Evolutionary conservation across 2,329 filamentous ascomycete species (phyloP), one percentile per base, ranked within the genome.

Genomic region (Dryadomyces sulphureus): DNA sequence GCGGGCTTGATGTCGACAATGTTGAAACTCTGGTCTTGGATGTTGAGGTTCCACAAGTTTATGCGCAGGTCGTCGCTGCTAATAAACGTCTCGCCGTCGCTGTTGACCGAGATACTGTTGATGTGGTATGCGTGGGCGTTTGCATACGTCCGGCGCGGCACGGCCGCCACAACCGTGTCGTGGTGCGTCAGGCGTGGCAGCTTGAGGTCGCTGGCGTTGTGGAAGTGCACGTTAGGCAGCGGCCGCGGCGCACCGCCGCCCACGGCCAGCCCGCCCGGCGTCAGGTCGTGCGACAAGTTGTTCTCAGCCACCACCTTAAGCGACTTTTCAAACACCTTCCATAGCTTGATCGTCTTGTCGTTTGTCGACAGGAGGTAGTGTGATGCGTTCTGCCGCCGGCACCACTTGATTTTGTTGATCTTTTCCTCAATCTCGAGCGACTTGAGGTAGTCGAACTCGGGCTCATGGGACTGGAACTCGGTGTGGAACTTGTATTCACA

Each of bases 361-460:
- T 98, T 98, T 57, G 92, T 98, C 38, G 92, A 96, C 48, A 98
- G 78, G 45, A 98, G 79, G 65, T 94, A 98, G 69, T 98, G 92
- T 47, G 92, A 96, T 51, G 90, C 85, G 72, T 98, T 98, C 67
- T 96, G 90, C 66, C 92, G 82, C 61, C 84, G 81, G 65, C 92
- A 98, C 92, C 92, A 98, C 67, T 96, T 98, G 70, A 98, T 98
- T 74, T 98, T 98, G 76, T 98, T 98, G 75, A 98, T 98, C 72
- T 98, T 98, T 68, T 98, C 92, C 74, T 98, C 92, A 60, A 98
- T 98, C 67, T 98, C 92, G 56, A 98, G 76, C 30, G 92, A 98
- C 68, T 98, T 98, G 54, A 98, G 78, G 64, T 98, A 98, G 66
- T 98, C 92, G 65, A 98, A 98, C 66, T 98, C 92, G 52, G 92